phyloP scores from a whole-genome alignment of 371 early-diverging fungal species.

The Rhizomucor miehei region DNA sequence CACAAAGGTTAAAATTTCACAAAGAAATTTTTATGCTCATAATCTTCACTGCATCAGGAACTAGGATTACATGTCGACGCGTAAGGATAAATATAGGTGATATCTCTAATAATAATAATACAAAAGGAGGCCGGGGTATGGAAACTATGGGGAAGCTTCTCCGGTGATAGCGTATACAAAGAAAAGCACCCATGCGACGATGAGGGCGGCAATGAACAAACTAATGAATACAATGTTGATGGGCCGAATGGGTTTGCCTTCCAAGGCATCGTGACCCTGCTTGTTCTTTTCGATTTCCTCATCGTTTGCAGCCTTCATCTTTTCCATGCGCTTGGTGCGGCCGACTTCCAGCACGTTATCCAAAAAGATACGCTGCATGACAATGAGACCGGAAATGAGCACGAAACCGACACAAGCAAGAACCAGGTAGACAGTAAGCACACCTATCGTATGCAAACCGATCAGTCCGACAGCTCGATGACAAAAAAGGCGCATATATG shows the following conservation, averaged over 20 bases:
- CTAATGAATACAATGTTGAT: constrained; percentile 17
- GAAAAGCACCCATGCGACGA: constrained; percentile 20
- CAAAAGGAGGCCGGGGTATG: too few relatives aligned
- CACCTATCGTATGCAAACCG: constrained; percentile 17
- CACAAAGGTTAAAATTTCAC: too few relatives aligned
- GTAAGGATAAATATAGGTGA: too few relatives aligned
- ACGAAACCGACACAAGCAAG: constrained; percentile 37
- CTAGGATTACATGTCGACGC: too few relatives aligned
- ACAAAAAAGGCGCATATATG: background rate
- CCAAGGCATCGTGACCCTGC: constrained; percentile 36
- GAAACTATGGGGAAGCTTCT: background rate
- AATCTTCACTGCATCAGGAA: too few relatives aligned
- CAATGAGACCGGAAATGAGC: constrained; percentile 23
- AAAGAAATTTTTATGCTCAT: too few relatives aligned
- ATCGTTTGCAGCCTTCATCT: constrained; percentile 44
- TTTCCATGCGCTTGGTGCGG: constrained; percentile 25
- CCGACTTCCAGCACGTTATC: constrained; percentile 32
- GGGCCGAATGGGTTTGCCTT: constrained; percentile 12
- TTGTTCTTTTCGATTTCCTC: constrained; percentile 28
- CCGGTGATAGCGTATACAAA: constrained; percentile 14
- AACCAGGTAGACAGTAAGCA: constrained; percentile 37
- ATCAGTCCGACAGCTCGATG: too few relatives aligned
- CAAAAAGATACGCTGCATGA: constrained; percentile 26
- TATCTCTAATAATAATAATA: too few relatives aligned
- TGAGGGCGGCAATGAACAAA: constrained; percentile 2